A percentile compares a stretch with the other conserved stretches of the same genome.
phyloP scores from a whole-genome alignment of 2,329 filamentous ascomycete genomes.

The Aspergillus neoniger region DNA sequence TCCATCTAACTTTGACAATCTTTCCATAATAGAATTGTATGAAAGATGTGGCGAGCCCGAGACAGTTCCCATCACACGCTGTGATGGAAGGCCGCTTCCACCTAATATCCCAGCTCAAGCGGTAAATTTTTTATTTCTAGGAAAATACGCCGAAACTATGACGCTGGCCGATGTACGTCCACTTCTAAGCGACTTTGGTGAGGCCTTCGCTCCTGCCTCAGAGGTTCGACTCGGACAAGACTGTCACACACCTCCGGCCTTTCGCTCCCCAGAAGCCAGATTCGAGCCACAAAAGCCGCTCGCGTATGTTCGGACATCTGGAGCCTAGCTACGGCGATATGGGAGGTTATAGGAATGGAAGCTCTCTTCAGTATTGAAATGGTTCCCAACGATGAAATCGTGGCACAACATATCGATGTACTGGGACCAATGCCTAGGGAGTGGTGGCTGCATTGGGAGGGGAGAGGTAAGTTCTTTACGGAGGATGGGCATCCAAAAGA shows the following conservation, averaged over 20 bases:
- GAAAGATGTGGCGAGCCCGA: constrained; percentile 33
- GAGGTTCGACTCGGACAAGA: constrained; percentile 25
- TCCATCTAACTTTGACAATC: constrained; percentile 26
- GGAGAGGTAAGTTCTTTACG: constrained; percentile 17
- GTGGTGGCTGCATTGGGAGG: constrained; percentile 23
- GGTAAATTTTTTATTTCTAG: constrained; percentile 30
- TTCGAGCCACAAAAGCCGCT: constrained; percentile 19
- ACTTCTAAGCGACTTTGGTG: constrained; percentile 37
- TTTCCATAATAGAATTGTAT: constrained; percentile 37
- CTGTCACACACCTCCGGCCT: constrained; percentile 23
- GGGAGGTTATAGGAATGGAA: constrained; percentile 33
- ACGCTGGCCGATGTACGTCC: constrained; percentile 29
- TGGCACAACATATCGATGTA: constrained; percentile 25
- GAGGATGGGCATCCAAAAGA: constrained; percentile 18
- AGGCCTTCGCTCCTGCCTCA: constrained; percentile 20
- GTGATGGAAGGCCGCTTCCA: constrained; percentile 26
- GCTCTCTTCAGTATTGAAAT: constrained; percentile 23
- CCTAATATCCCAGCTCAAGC: constrained; percentile 31
- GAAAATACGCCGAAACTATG: constrained; percentile 32
- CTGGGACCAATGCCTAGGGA: constrained; percentile 23
- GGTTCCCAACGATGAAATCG: constrained; percentile 19
- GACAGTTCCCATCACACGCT: constrained; percentile 26
- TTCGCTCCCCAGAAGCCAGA: constrained; percentile 19
- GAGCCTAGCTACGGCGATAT: constrained; percentile 29
- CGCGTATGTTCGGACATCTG: constrained; percentile 31